Conservation (phyloP, 257 asterid genomes). For the Ligustrum vulgare region DNA sequence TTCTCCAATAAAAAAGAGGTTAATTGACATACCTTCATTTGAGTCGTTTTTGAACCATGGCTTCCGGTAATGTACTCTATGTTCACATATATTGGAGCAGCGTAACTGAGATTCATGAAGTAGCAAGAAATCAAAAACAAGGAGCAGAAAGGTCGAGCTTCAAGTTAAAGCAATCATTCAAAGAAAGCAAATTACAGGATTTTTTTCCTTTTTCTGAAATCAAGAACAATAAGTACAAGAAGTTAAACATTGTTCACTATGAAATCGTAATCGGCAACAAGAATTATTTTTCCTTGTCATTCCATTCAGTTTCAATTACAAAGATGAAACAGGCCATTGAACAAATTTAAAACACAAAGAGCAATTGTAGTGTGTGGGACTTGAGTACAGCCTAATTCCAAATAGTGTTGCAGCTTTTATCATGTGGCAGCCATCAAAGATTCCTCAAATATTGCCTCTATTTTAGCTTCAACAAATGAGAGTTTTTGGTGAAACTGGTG, state of each 20-base stretch:
- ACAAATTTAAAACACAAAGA: conserved; percentile 3
- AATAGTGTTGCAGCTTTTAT: neutral
- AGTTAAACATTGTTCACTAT: neutral
- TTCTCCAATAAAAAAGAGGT: conserved; percentile 16
- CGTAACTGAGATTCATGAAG: conserved; percentile 55
- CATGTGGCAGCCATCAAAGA: conserved; percentile 14
- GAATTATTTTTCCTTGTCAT: neutral
- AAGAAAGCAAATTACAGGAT: conserved; percentile 16
- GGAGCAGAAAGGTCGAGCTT: conserved; percentile 9
- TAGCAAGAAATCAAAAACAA: conserved; percentile 6
- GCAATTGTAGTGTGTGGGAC: conserved; percentile 6
- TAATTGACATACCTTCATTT: conserved; percentile 33
- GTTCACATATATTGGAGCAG: conserved; percentile 76
- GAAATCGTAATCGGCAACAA: neutral
- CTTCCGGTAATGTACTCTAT: conserved; percentile 51
- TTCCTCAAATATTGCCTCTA: conserved; percentile 1
- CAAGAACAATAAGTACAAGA: neutral
- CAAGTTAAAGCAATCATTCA: conserved; percentile 11
- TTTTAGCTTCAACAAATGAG: neutral
- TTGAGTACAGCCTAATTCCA: neutral
- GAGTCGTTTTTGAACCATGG: conserved; percentile 19
- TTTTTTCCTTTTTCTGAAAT: neutral
- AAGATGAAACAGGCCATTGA: neutral
- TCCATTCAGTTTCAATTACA: neutral
- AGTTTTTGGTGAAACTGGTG: no score